Conservation (phyloP, 2,329 filamentous ascomycete species). For the Colletotrichum sp. region DNA sequence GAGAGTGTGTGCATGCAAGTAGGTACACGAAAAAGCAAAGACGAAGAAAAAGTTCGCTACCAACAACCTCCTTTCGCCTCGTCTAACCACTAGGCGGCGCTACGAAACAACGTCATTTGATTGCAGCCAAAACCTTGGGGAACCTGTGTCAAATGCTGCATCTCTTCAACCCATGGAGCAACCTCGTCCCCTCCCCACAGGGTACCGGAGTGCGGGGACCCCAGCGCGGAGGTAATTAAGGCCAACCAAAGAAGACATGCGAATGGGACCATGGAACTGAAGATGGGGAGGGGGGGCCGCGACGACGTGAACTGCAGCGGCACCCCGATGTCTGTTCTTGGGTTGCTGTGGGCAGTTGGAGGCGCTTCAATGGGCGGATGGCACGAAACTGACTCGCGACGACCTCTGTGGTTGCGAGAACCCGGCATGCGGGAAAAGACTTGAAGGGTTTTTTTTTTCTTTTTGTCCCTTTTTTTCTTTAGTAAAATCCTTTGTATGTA, state of each 20-base stretch:
- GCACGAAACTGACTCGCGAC: conserved; percentile 5
- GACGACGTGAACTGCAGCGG: not conserved
- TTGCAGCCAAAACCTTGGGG: conserved; percentile 2
- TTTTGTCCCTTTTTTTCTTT: not conserved
- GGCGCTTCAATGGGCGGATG: not conserved
- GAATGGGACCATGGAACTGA: not conserved
- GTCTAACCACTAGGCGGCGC: not conserved
- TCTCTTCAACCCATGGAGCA: not conserved
- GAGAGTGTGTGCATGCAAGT: not conserved
- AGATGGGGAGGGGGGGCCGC: not conserved
- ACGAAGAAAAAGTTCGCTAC: not conserved
- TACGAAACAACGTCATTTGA: conserved; percentile 13
- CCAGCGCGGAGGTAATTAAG: conserved; percentile 12
- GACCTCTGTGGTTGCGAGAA: not conserved
- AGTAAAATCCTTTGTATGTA: not conserved
- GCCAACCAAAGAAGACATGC: not conserved
- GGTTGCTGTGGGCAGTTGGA: conserved; percentile 6
- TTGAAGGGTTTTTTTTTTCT: not conserved
- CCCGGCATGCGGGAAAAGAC: not conserved
- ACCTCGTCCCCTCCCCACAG: not conserved
- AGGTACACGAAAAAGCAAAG: not conserved
- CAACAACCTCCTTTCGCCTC: not conserved
- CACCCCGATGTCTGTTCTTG: not conserved
- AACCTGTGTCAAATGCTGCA: conserved; percentile 6
- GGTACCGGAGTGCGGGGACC: conserved; percentile 10